These are phyloP conservation scores for Akanthomyces lecanii DNA, from an alignment of 2,329 filamentous ascomycete genomes.

Conservation along the genomic window DNA sequence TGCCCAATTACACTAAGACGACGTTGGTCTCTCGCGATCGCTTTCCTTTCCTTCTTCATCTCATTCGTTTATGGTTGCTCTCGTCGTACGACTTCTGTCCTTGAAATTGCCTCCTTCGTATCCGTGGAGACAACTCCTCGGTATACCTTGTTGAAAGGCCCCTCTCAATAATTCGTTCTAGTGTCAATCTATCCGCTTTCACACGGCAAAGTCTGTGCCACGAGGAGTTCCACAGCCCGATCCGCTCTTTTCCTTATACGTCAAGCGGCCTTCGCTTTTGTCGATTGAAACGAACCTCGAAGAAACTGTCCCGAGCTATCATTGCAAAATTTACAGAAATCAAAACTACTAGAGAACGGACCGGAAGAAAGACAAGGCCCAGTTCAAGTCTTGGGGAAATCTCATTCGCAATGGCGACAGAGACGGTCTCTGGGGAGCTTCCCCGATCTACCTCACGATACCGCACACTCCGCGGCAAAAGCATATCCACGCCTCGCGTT, in stretches of 20 bases:
- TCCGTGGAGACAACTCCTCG: constrained; percentile 11
- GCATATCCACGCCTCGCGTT: constrained; percentile 27
- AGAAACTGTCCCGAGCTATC: neutral
- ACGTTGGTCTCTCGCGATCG: neutral
- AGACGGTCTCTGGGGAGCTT: constrained; percentile 19
- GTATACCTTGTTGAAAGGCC: neutral
- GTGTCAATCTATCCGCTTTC: neutral
- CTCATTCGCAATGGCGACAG: constrained; percentile 19
- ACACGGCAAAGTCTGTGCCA: neutral
- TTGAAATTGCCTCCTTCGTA: neutral
- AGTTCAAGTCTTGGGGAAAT: neutral
- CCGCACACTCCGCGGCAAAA: constrained; percentile 33
- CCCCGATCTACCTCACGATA: constrained; percentile 27
- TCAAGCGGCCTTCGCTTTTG: neutral
- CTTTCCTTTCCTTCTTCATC: neutral
- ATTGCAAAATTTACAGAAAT: neutral
- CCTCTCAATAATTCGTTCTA: neutral
- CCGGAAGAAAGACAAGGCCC: neutral
- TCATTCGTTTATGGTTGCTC: neutral
- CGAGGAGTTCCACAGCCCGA: neutral
- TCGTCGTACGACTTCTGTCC: constrained; percentile 9
- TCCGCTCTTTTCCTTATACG: neutral
- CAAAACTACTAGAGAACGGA: neutral
- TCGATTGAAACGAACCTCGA: neutral
- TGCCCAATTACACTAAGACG: neutral